A percentile compares a stretch with the other conserved stretches of the same genome.
phyloP scores from a whole-genome alignment of 352 stramenopile genomes.

The Phytophthora syringae region DNA sequence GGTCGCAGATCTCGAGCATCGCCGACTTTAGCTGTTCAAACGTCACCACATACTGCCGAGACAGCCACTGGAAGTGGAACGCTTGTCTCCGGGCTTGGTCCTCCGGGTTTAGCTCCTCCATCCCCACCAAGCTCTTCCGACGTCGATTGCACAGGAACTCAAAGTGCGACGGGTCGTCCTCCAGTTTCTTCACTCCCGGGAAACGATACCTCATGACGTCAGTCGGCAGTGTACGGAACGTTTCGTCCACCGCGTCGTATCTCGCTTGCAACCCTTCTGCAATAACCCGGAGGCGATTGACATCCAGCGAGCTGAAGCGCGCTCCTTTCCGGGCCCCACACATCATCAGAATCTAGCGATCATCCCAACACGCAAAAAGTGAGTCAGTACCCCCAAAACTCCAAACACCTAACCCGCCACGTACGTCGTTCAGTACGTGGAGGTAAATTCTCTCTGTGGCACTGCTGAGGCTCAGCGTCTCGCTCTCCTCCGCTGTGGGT shows the following conservation, averaged over 20 bases:
- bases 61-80: conserved; percentile 78
- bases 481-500: conserved; percentile 72
- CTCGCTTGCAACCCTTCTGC: conserved; percentile 54
- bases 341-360: conserved; percentile 67
- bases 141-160: conserved; percentile 39
- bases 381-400: neutral
- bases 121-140: conserved; percentile 33
- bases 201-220: conserved; percentile 78
- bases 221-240: conserved; percentile 59
- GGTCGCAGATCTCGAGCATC: conserved; percentile 58
- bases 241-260: conserved; percentile 60
- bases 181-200: conserved; percentile 53
- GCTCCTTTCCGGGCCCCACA: conserved; percentile 82
- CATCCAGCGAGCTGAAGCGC: conserved; percentile 77
- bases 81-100: conserved; percentile 54
- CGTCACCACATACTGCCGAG: conserved; percentile 65
- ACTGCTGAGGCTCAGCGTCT: conserved; percentile 74
- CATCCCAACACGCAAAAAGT: conserved; percentile 6
- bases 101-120: conserved; percentile 28
- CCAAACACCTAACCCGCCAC: neutral
- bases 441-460: conserved; percentile 75
- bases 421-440: conserved; percentile 82
- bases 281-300: conserved; percentile 59
- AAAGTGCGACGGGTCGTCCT: conserved; percentile 64
- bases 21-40: conserved; percentile 61